phyloP scores from a whole-genome alignment of 192 early-diverging fungal species.

The Podila verticillata region DNA sequence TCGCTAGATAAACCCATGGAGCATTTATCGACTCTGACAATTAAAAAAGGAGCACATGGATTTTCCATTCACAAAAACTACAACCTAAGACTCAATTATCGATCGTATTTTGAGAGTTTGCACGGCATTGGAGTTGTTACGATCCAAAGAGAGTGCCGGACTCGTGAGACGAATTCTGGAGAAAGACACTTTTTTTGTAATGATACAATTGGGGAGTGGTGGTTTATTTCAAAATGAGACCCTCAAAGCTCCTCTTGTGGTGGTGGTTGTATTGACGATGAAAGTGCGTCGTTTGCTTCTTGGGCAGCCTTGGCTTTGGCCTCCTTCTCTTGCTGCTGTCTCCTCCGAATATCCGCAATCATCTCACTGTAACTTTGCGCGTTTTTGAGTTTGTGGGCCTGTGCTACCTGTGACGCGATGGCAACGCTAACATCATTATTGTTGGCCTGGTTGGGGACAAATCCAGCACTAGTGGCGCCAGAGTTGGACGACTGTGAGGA shows the following conservation, averaged over 20 bases:
- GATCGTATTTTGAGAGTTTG: no score
- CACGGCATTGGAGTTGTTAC: no score
- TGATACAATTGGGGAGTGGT: no score
- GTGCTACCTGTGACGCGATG: constrained; percentile 13
- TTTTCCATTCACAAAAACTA: not conserved
- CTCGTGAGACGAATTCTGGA: no score
- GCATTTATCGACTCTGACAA: constrained; percentile 48
- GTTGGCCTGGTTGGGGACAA: constrained; percentile 29
- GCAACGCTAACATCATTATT: constrained; percentile 15
- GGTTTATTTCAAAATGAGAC: not conserved
- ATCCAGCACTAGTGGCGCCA: not conserved
- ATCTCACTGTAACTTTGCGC: constrained; percentile 32
- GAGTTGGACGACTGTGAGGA: constrained; percentile 17
- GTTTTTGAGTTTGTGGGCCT: constrained; percentile 32
- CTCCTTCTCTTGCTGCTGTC: constrained; percentile 8
- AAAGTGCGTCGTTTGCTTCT: not conserved
- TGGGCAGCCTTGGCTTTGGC: not conserved
- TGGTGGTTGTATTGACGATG: not conserved
- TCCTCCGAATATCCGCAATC: constrained; percentile 26
- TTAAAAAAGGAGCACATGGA: constrained; percentile 21
- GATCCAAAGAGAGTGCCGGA: no score
- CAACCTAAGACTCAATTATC: not conserved
- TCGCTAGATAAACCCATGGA: constrained; percentile 46
- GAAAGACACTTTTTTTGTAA: no score
- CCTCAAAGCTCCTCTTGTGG: not conserved